Percentiles rank a stretch among this genome's conserved stretches.
Conservation (phyloP, 2,329 filamentous ascomycete species). For the Pseudogymnoascus sp. region DNA sequence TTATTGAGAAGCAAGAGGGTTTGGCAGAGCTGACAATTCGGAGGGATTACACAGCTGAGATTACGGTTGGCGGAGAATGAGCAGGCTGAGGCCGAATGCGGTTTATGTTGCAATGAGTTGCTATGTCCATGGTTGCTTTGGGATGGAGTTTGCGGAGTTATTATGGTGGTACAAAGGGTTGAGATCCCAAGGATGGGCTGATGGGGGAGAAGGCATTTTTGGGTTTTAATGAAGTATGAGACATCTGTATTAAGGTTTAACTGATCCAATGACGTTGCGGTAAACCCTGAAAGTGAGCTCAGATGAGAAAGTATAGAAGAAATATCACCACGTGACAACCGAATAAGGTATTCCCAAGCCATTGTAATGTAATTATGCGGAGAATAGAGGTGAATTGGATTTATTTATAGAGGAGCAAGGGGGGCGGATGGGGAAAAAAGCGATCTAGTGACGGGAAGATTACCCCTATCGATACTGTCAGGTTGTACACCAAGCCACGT, state of each 20-base stretch:
- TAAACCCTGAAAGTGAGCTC: background rate
- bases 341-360: background rate
- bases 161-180: background rate
- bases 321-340: background rate
- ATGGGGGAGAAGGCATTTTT: background rate
- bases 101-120: constrained; percentile 2
- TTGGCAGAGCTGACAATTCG: constrained; percentile 53
- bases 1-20: constrained; percentile 46
- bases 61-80: constrained; percentile 31
- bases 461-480: background rate
- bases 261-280: background rate
- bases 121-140: constrained; percentile 1
- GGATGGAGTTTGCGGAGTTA: background rate
- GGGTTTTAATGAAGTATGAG: constrained; percentile 4
- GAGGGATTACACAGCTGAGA: constrained; percentile 55
- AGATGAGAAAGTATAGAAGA: background rate
- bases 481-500: background rate
- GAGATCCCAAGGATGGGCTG: background rate
- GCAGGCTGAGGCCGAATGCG: background rate
- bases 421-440: background rate
- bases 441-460: too few species aligned
- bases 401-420: background rate
- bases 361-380: background rate
- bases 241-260: constrained; percentile 4
- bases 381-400: background rate